Evolutionary conservation across 495 filamentous ascomycete genomes (phyloP), one percentile per base, ranked within the genome.

Genomic region (Paragyromitra xinjiangensis): DNA sequence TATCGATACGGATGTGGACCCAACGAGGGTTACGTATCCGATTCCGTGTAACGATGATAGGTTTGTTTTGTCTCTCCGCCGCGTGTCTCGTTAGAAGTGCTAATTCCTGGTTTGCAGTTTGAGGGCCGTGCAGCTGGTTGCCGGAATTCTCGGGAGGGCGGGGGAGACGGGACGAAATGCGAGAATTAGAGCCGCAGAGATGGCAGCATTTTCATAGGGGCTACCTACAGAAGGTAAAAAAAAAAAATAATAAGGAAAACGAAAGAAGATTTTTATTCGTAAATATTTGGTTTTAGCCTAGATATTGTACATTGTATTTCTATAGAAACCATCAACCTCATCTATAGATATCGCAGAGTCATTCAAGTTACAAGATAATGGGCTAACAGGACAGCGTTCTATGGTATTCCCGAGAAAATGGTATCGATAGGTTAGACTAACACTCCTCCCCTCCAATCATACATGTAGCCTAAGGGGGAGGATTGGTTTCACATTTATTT

Each of bases 31-130:
- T 40, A 99, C 95, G 6, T 99, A 99, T 84, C 92, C 93, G 2
- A 97, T 99, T 78, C 95, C 95, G 5, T 92, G 93, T 22, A 99
- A 99, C 82, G 95, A 99, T 81, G 95, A 99, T 84, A 92, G 90
- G 90, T 92, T 81, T 81, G 87, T 83, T 11, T 44, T 40, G 11
- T 39, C 22, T 34, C 37, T 37, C 37, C 12, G 12, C 12, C 59
- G 39, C 64, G 37, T 16, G 14, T 56, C 45, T 26, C 51, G 19
- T 16, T 14, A 14, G 19, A 11, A 42, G 14, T 50, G 19, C 70
- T 73, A 68, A 73, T 63, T 22, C 45, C 7, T 16, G 63, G 51
- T 59, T 26, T 19, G 63, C 71, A 96, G 93, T 89, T 80, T 98
- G 78, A 90, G 94, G 22, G 89, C 90, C 73, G 87, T 93, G 19